A percentile compares a stretch with the other conserved stretches of the same genome.
These are phyloP conservation scores for Alectoria sarmentosa DNA, from an alignment of 495 filamentous ascomycete species.

Conservation along the genomic window DNA sequence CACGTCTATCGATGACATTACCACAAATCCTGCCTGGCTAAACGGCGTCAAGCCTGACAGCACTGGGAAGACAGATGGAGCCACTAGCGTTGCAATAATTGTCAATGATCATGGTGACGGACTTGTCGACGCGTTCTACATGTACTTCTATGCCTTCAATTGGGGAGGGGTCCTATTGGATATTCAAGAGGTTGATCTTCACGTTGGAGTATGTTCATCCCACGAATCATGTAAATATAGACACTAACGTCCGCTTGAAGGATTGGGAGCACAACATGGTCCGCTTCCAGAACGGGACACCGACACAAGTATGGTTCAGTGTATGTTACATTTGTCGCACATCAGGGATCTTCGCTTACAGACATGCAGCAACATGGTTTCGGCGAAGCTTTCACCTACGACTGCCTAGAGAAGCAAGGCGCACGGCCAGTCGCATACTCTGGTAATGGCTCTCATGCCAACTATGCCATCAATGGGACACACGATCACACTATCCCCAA, in stretches of 20 bases:
- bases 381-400: conserved; percentile 57
- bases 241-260: conserved; percentile 12
- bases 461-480: conserved; percentile 47
- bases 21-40: conserved; percentile 46
- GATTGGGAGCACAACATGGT: conserved; percentile 59
- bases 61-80: conserved; percentile 41
- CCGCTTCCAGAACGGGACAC: conserved; percentile 52
- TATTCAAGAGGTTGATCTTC: conserved; percentile 46
- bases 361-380: conserved; percentile 57
- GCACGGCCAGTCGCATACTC: conserved; percentile 47
- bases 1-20: conserved; percentile 51
- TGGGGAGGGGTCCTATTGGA: conserved; percentile 43
- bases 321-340: too few species aligned
- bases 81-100: conserved; percentile 45
- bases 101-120: conserved; percentile 49
- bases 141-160: conserved; percentile 63
- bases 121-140: conserved; percentile 58
- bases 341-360: too few species aligned
- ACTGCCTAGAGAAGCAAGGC: conserved; percentile 46
- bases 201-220: conserved; percentile 43
- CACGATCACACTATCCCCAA: conserved; percentile 59
- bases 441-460: conserved; percentile 52
- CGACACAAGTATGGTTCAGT: conserved; percentile 54
- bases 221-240: background rate
- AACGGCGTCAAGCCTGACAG: conserved; percentile 41